phyloP scores from a whole-genome alignment of 306 rosid genomes.

The Corylus americana region DNA sequence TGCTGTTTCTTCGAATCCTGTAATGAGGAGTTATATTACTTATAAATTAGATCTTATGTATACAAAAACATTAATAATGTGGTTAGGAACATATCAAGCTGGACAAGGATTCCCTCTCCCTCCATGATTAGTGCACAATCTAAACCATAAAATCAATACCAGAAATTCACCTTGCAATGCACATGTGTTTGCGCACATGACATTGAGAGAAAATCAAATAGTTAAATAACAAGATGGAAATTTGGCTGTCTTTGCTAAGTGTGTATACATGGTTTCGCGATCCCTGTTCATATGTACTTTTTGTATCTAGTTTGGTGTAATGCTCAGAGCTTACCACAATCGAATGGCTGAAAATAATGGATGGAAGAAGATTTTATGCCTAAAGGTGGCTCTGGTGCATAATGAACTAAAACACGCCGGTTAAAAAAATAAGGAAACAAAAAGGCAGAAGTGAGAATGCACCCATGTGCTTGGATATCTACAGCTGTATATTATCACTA shows the following conservation, averaged over 20 bases:
- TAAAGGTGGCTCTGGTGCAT: too few relatives aligned
- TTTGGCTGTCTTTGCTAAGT: background rate
- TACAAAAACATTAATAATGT: background rate
- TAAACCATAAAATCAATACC: too few relatives aligned
- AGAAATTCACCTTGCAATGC: background rate
- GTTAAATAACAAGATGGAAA: background rate
- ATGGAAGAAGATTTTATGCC: background rate
- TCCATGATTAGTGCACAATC: background rate
- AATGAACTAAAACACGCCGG: too few relatives aligned
- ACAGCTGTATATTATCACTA: background rate
- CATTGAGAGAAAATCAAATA: background rate
- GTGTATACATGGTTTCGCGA: background rate
- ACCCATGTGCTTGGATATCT: background rate
- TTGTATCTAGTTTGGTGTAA: background rate
- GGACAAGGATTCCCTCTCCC: background rate
- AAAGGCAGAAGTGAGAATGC: background rate
- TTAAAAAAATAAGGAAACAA: background rate
- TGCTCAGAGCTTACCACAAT: background rate
- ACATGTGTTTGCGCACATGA: background rate
- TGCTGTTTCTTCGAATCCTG: conserved; percentile 50
- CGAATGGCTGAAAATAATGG: background rate
- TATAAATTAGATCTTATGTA: background rate
- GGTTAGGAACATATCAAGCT: background rate
- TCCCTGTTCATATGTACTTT: background rate
- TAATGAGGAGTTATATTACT: background rate